These are phyloP conservation scores for Hibiscus trionum DNA, from an alignment of 345 rosid species.

Conservation along the genomic window DNA sequence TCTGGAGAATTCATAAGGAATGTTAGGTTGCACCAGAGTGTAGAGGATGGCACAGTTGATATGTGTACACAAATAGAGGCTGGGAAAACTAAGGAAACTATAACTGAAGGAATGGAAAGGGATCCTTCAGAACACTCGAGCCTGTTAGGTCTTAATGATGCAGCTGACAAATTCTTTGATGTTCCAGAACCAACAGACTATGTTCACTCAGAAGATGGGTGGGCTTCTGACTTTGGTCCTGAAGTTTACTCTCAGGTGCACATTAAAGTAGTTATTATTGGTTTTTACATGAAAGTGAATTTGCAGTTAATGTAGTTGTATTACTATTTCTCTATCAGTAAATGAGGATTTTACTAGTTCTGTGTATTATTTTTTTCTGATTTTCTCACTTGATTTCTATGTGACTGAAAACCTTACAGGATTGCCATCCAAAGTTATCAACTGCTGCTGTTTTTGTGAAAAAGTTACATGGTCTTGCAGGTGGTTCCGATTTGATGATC, in stretches of 20 bases:
- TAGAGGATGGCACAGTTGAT: slow-evolving; percentile 25
- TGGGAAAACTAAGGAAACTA: slow-evolving; percentile 29
- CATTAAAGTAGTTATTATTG: neutral
- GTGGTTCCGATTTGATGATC: slow-evolving; percentile 33
- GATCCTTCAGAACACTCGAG: slow-evolving; percentile 65
- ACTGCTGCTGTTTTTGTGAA: slow-evolving; percentile 75
- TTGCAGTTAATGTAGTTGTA: neutral
- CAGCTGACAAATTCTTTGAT: slow-evolving; percentile 84
- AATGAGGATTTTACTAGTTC: neutral
- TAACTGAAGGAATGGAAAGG: slow-evolving; percentile 49
- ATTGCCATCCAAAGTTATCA: slow-evolving; percentile 56
- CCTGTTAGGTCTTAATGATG: slow-evolving; percentile 68
- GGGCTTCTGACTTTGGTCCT: slow-evolving; percentile 59
- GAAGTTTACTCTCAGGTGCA: slow-evolving; percentile 56
- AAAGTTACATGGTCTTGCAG: slow-evolving; percentile 87
- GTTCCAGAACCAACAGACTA: slow-evolving; percentile 71
- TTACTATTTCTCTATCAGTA: neutral
- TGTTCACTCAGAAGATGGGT: slow-evolving; percentile 48
- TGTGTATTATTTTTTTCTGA: neutral
- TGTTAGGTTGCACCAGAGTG: slow-evolving; percentile 30
- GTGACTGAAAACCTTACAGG: slow-evolving; percentile 37
- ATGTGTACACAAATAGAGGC: slow-evolving; percentile 25
- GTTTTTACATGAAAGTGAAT: neutral
- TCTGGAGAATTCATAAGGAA: slow-evolving; percentile 56
- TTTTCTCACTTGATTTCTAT: slow-evolving; percentile 7